Evolutionary conservation across 208 protist genomes (phyloP), one percentile per base, ranked within the genome.

Genomic region (Wallacemonas sp.): DNA sequence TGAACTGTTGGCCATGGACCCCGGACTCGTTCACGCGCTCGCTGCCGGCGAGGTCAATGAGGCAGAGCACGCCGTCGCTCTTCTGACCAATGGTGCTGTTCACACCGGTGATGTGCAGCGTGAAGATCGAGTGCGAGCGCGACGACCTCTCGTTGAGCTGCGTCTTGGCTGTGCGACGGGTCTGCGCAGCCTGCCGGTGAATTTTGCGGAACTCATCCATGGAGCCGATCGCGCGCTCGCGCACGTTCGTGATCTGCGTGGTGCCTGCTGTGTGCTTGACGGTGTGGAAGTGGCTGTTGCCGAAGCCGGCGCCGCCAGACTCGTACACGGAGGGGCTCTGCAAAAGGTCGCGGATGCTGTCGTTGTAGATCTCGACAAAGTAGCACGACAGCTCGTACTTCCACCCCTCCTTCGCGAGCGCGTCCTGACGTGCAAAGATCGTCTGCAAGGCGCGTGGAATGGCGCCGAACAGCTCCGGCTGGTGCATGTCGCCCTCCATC

Each of bases 41-140:
- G 59, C 92, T 97, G 42, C 97, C 97, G 4, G 97, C 97, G 33
- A 98, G 80, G 76, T 98, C 97, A 12, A 98, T 81, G 20, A 98
- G 77, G 71, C 89, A 96, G 29, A 97, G 72, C 25, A 80, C 76
- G 4, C 89, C 88, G 5, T 84, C 75, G 65, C 86, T 97, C 11
- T 81, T 82, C 66, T 95, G 91, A 1, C 83, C 76, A 42, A 95
- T 74, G 1, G 62, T 75, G 0, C 32, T 46, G 63, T 96, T 96
- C 0, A 70, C 67, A 41, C 93, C 91, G 2, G 73, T 66, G 49
- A 96, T 93, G 49, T 70, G 59, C 29, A 97, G 41, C 0, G 87
- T 89, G 70, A 95, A 96, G 59, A 97, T 64, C 52, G 84, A 95
- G 70, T 98, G 95, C n/a, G 93, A 97, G 14, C 95, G 81, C 10